Evolutionary conservation across 441 rosid species (phyloP).

Genomic region (Capsella rubella): DNA sequence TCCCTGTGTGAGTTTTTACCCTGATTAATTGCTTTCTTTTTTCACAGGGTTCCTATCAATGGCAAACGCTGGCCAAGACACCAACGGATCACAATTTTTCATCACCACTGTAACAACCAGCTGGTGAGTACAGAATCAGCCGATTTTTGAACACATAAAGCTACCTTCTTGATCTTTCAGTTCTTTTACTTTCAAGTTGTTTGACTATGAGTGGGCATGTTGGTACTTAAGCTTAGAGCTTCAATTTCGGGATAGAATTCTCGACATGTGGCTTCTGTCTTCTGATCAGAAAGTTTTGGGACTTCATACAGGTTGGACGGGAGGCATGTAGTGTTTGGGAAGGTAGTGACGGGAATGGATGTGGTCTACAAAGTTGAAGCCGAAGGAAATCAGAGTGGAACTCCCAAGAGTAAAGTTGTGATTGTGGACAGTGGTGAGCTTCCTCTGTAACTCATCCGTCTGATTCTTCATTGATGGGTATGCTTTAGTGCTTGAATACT

Average conservation of each 20-base stretch:
- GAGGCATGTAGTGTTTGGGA: constrained; percentile 87
- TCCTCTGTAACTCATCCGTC: constrained; percentile 53
- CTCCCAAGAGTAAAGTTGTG: constrained; percentile 79
- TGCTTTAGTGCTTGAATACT: constrained; percentile 11
- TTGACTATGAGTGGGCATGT: neutral
- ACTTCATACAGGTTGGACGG: constrained; percentile 77
- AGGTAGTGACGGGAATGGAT: constrained; percentile 90
- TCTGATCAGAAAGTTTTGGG: constrained; percentile 20
- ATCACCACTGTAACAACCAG: constrained; percentile 89
- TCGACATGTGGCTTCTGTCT: neutral
- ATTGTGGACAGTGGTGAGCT: constrained; percentile 87
- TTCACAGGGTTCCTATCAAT: constrained; percentile 76
- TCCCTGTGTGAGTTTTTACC: neutral
- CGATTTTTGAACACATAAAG: neutral
- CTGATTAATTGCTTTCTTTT: constrained; percentile 4
- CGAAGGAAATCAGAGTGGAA: constrained; percentile 77
- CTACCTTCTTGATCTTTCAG: neutral
- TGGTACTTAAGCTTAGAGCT: neutral
- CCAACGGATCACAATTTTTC: constrained; percentile 94
- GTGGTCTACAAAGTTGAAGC: constrained; percentile 89
- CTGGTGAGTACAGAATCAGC: constrained; percentile 58
- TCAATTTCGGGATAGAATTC: neutral
- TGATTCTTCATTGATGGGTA: neutral
- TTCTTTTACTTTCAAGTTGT: neutral
- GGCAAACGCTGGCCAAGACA: constrained; percentile 89